Evolutionary conservation across 2,329 filamentous ascomycete genomes (phyloP), one percentile per base, ranked within the genome.

Genomic region (Aspergillus sp.): DNA sequence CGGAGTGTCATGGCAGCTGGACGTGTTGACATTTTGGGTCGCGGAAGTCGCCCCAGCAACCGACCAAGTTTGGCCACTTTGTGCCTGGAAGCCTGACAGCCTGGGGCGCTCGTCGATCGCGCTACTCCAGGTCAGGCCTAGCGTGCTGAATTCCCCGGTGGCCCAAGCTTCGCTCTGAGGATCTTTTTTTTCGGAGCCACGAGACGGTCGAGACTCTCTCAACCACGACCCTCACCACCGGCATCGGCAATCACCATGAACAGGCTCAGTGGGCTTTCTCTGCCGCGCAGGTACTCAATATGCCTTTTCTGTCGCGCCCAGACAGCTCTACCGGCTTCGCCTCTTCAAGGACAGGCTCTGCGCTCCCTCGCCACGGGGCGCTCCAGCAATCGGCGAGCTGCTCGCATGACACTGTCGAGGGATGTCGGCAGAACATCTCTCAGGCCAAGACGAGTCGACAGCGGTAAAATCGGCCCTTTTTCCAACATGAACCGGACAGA

Each of bases 401-500:
- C 77, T 34, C 76, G 77, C 25, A 78, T 77, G 76, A 67, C 74
- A 11, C 68, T 78, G 8, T 77, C 77, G 25, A 68, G 70, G n/a
- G 69, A 74, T 60, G 72, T 75, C 43, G 64, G 64, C 49, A 73
- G 67, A 54, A 22, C 66, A 1, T 70, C 71, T 0, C 53, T 75
- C 19, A 78, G 71, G 48, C 74, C 74, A 46, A 77, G 73, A 62
- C 78, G 79, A 3, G 64, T 72, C 8, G 74, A 75, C 48, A 77
- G 79, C 60, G 77, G 79, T 53, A 75, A 76, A 58, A 79, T 81
- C 64, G 83, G 83, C 5, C 86, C 86, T 2, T 89, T 86, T 71
- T 83, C 81, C 19, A 84, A 80, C 8, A 87, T 87, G 85, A 89
- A 89, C 64, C 75, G 81, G 68, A 85, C 77, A 9, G 74, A 79